Conservation (phyloP, 78 protist genomes). For the Chrysochromulina tobinii region DNA sequence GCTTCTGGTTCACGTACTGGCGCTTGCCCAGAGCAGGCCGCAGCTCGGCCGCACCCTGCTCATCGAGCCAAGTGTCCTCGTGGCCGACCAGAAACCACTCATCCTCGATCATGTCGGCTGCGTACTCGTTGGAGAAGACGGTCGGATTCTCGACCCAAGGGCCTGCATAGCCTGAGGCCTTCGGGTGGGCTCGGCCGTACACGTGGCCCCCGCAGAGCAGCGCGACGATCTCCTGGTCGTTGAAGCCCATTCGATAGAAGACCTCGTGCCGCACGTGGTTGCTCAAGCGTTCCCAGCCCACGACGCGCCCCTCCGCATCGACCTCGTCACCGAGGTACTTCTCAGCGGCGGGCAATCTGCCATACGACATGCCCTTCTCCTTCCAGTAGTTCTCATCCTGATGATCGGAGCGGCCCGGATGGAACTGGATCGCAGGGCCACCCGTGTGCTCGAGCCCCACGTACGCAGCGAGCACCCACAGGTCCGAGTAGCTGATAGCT, state of each 20-base stretch:
- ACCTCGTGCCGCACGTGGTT: constrained; percentile 37
- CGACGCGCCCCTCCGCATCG: no score
- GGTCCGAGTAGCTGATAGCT: constrained; percentile 64
- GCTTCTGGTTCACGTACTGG: no score
- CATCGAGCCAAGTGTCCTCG: no score
- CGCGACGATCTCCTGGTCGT: constrained; percentile 68
- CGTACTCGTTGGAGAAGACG: constrained; percentile 41
- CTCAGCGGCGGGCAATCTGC: no score
- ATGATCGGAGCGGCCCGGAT: neutral
- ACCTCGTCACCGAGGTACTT: no score
- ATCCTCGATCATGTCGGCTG: neutral
- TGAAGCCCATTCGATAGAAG: constrained; percentile 66
- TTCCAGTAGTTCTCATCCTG: no score
- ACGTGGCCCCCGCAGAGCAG: constrained; percentile 59
- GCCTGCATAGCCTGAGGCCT: constrained; percentile 34
- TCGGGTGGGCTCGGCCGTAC: constrained; percentile 64
- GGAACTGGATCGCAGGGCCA: constrained; percentile 55
- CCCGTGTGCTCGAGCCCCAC: constrained; percentile 63
- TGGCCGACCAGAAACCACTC: neutral
- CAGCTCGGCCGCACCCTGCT: no score
- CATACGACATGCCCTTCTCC: no score
- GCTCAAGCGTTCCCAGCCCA: no score
- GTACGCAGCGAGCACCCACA: constrained; percentile 60
- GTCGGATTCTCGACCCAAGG: no score
- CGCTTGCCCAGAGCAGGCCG: no score